phyloP scores from a whole-genome alignment of 306 rosid genomes.

The Neltuma alba region DNA sequence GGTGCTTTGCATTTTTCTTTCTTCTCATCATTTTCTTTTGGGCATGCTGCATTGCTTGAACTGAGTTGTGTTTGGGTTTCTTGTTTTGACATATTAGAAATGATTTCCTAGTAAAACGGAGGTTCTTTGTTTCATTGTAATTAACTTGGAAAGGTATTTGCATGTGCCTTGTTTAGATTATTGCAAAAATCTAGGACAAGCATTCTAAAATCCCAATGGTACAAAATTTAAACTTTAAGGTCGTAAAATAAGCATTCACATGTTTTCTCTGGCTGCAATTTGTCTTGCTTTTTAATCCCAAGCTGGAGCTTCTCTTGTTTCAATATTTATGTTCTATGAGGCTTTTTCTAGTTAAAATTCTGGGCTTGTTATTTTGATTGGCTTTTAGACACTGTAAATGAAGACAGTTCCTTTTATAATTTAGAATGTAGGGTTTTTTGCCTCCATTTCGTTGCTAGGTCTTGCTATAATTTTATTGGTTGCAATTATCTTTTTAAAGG shows the following conservation, averaged over 20 bases:
- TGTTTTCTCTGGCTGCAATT: neutral
- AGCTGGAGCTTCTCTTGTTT: conserved; percentile 18
- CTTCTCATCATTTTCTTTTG: neutral
- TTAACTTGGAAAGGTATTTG: conserved; percentile 15
- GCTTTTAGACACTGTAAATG: neutral
- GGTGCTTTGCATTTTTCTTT: conserved; percentile 25
- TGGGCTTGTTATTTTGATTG: neutral
- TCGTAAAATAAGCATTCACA: neutral
- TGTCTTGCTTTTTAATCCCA: conserved; percentile 9
- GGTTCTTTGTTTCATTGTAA: conserved; percentile 16
- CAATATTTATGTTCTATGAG: conserved; percentile 1
- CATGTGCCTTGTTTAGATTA: conserved; percentile 8
- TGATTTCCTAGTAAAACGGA: conserved; percentile 9
- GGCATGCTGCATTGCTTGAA: neutral
- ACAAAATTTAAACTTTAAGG: neutral
- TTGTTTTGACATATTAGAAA: conserved; percentile 19
- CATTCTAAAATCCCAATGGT: neutral
- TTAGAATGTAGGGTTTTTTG: neutral
- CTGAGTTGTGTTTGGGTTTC: neutral
- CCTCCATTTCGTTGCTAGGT: neutral
- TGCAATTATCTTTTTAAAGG: conserved; percentile 19
- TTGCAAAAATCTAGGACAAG: conserved; percentile 16
- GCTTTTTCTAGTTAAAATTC: neutral
- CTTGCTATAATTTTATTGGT: conserved; percentile 18
- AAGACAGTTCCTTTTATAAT: neutral